These are phyloP conservation scores for Antrodiella citrinella DNA, from an alignment of 768 basidiomycete genomes.

Conservation along the genomic window DNA sequence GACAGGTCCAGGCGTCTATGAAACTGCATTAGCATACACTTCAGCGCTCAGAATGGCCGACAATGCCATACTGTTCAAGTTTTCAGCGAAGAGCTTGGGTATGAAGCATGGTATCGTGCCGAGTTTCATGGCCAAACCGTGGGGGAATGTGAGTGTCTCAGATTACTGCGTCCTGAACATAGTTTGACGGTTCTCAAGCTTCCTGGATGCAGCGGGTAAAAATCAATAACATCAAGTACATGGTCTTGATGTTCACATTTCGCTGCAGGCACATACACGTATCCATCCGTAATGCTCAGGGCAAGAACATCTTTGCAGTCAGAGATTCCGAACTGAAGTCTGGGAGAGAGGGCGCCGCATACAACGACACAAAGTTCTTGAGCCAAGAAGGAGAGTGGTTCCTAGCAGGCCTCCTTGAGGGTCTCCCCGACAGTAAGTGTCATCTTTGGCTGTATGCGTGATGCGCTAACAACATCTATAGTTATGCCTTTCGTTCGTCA, in stretches of 20 bases:
- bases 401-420: slow-evolving; percentile 87
- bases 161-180: background rate
- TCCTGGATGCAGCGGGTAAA: slow-evolving; percentile 91
- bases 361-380: slow-evolving; percentile 77
- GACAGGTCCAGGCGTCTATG: slow-evolving; percentile 83
- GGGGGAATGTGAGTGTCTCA: slow-evolving; percentile 64
- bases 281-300: slow-evolving; percentile 61
- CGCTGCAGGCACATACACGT: slow-evolving; percentile 78
- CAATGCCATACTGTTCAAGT: slow-evolving; percentile 90
- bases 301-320: slow-evolving; percentile 76
- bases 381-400: slow-evolving; percentile 85
- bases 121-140: slow-evolving; percentile 98
- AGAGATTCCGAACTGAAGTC: slow-evolving; percentile 46
- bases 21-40: slow-evolving; percentile 84
- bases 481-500: slow-evolving; percentile 74
- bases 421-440: slow-evolving; percentile 75
- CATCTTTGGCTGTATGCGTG: background rate
- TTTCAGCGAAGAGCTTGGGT: slow-evolving; percentile 83
- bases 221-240: slow-evolving; percentile 1
- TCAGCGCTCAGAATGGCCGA: slow-evolving; percentile 78
- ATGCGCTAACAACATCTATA: slow-evolving; percentile 2
- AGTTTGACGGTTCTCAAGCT: slow-evolving; percentile 38
- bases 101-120: slow-evolving; percentile 85
- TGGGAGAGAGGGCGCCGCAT: slow-evolving; percentile 65
- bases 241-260: slow-evolving; percentile 1